Percentiles rank a stretch among this genome's conserved stretches.
Conservation (phyloP, 2,329 filamentous ascomycete species). For the Fusarium nematophilum region DNA sequence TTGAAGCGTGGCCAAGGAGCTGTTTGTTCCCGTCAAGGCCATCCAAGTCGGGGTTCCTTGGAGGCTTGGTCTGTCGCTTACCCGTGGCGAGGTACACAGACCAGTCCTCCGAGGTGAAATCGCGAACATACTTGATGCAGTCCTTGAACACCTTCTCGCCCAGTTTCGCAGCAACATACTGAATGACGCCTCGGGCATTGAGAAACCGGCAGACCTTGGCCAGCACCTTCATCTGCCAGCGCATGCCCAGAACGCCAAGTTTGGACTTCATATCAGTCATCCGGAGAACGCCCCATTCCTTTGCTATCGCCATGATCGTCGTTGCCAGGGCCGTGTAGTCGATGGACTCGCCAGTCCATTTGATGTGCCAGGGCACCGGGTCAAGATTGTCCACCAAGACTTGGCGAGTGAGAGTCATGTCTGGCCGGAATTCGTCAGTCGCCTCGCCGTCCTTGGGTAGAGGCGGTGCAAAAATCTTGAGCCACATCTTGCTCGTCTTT, state of each 20-base stretch:
- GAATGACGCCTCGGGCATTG: conserved; percentile 64
- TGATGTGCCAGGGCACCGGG: conserved; percentile 65
- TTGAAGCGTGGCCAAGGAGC: conserved; percentile 35
- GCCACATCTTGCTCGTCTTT: conserved; percentile 73
- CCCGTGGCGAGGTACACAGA: conserved; percentile 64
- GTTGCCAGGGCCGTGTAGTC: conserved; percentile 68
- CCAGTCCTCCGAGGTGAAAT: conserved; percentile 69
- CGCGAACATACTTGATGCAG: conserved; percentile 68
- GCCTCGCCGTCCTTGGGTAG: conserved; percentile 51
- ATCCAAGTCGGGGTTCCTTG: conserved; percentile 42
- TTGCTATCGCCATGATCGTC: conserved; percentile 67
- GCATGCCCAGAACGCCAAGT: conserved; percentile 64
- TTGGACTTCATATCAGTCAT: conserved; percentile 69
- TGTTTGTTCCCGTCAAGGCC: conserved; percentile 39
- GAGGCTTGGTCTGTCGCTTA: conserved; percentile 47
- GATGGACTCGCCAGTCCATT: conserved; percentile 69
- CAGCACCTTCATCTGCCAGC: conserved; percentile 70
- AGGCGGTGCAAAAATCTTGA: conserved; percentile 64
- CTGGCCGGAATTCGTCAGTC: conserved; percentile 40
- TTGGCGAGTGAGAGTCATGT: conserved; percentile 54
- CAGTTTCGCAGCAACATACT: conserved; percentile 68
- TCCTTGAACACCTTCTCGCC: conserved; percentile 68
- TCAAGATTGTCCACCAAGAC: conserved; percentile 59
- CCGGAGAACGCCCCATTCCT: conserved; percentile 68
- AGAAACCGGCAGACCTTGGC: conserved; percentile 69